A percentile compares a stretch with the other conserved stretches of the same genome.
Conservation (phyloP, 352 stramenopile genomes). For the Phytophthora aleatoria region DNA sequence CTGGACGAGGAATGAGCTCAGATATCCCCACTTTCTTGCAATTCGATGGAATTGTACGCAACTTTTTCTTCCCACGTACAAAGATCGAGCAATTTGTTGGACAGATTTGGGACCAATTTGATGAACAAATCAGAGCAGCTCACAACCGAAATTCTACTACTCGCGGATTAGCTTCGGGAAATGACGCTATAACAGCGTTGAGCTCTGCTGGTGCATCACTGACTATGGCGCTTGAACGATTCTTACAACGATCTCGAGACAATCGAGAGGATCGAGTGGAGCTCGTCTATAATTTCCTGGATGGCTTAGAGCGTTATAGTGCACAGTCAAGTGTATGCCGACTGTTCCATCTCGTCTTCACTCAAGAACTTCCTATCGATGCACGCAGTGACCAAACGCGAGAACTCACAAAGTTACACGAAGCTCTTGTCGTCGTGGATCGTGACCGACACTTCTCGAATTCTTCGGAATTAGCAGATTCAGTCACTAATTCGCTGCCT, state of each 20-base stretch:
- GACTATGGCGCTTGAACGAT: conserved; percentile 39
- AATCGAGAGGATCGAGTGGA: conserved; percentile 49
- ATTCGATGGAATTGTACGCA: conserved; percentile 63
- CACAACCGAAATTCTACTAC: conserved; percentile 29
- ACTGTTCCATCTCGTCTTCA: conserved; percentile 58
- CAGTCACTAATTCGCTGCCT: neutral
- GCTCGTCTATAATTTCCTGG: conserved; percentile 64
- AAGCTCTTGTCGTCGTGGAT: conserved; percentile 53
- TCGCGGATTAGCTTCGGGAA: neutral
- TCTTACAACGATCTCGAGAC: conserved; percentile 43
- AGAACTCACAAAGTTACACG: conserved; percentile 53
- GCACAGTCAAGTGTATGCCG: conserved; percentile 50
- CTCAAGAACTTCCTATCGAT: conserved; percentile 51
- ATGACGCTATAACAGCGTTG: conserved; percentile 2
- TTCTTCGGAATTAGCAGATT: neutral
- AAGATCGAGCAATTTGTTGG: conserved; percentile 56
- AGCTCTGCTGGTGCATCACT: conserved; percentile 13
- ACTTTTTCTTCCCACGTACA: conserved; percentile 49
- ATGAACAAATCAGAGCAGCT: conserved; percentile 53
- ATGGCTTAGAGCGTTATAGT: conserved; percentile 48
- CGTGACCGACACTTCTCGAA: conserved; percentile 46
- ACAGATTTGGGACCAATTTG: conserved; percentile 66
- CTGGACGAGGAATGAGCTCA: conserved; percentile 32
- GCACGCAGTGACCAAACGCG: conserved; percentile 45
- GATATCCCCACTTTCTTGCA: conserved; percentile 64